Base-by-base conservation (phyloP, 169 alveolate species). In the Eimeria maxima region DNA sequence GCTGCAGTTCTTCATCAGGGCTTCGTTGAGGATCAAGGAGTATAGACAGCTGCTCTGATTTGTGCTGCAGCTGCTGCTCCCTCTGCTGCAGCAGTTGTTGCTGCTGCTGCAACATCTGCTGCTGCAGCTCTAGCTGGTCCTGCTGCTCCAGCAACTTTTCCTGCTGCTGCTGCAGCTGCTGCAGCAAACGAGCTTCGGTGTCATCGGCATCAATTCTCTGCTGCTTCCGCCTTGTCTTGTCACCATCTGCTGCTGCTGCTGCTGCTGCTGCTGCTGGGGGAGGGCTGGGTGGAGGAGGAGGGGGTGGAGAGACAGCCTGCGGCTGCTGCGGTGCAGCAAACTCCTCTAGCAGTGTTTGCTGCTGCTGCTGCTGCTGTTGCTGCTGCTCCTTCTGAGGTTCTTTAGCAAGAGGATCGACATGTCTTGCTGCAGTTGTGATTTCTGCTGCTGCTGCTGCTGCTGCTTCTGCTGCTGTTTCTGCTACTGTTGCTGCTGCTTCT, bases 11-110 rank as follows among this genome's bases (percentile, higher is more conserved):
- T 44, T 78, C 89, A 29, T 78, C 89, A 29, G 89, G 89, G 44
- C 29, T 78, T 24, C 65, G 60, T 65, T 78, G 89, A 60, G 89
- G 67, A 33, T 78, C 89, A 11, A 78, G 47, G 55, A 78, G 89
- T 18, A 78, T 29, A 13, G 89, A 78, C 27, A 78, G 89, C 89
- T 78, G 89, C 63, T 78, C 89, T 24, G 89, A 78, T 29, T 78
- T 78, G 89, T 45, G 33, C n/a, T 78, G 89, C 89, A 78, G 89
- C 89, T 78, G 89, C 89, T 78, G 89, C 89, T 78, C 89, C 89
- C 89, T 60, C 89, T 78, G 89, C 89, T 27, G 44, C 67, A 78
- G 89, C 65, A 78, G 60, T 33, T 7, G 27, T 27, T 78, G 67
- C 89, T 78, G 89, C 89, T 78, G 89, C 65, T 78, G 38, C 89